Evolutionary conservation across 2,329 filamentous ascomycete genomes (phyloP).

Genomic region (Endocalyx cinctus): DNA sequence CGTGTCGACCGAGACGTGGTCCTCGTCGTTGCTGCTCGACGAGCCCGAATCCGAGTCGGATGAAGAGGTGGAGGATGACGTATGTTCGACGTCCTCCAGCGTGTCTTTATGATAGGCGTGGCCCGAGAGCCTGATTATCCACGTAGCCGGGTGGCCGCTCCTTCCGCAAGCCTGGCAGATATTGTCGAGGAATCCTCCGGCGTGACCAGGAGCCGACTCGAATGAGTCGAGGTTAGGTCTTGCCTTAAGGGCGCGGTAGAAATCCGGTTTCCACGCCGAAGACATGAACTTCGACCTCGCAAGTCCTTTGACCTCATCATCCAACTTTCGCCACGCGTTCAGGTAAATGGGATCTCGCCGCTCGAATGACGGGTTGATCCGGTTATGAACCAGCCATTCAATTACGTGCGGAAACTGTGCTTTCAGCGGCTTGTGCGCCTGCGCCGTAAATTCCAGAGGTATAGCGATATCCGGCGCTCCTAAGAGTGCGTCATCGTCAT

Average conservation of each 20-base stretch:
- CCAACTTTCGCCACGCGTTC: constrained; percentile 65
- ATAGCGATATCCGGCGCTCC: constrained; percentile 54
- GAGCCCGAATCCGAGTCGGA: constrained; percentile 23
- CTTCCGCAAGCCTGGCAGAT: constrained; percentile 70
- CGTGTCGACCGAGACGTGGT: constrained; percentile 32
- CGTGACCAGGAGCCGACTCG: constrained; percentile 33
- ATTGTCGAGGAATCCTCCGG: constrained; percentile 34
- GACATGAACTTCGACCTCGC: constrained; percentile 69
- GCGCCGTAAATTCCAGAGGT: constrained; percentile 64
- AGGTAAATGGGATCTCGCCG: constrained; percentile 58
- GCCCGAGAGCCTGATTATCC: constrained; percentile 58
- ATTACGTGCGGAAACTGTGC: constrained; percentile 71
- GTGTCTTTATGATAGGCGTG: constrained; percentile 62
- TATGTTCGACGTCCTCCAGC: constrained; percentile 58
- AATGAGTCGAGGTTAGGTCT: constrained; percentile 57
- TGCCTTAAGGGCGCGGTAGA: constrained; percentile 60
- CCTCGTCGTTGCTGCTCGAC: constrained; percentile 30
- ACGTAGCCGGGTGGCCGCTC: constrained; percentile 62
- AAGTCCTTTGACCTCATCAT: constrained; percentile 65
- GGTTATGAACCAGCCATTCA: constrained; percentile 78
- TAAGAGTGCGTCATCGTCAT: constrained; percentile 54
- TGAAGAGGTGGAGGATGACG: too few relatives aligned
- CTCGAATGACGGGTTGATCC: constrained; percentile 67
- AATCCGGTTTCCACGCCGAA: constrained; percentile 63
- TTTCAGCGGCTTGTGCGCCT: constrained; percentile 62